Evolutionary conservation across 228 moss, liverwort and hornwort genomes (phyloP).

Genomic region (Sphagnum magellanicum): DNA sequence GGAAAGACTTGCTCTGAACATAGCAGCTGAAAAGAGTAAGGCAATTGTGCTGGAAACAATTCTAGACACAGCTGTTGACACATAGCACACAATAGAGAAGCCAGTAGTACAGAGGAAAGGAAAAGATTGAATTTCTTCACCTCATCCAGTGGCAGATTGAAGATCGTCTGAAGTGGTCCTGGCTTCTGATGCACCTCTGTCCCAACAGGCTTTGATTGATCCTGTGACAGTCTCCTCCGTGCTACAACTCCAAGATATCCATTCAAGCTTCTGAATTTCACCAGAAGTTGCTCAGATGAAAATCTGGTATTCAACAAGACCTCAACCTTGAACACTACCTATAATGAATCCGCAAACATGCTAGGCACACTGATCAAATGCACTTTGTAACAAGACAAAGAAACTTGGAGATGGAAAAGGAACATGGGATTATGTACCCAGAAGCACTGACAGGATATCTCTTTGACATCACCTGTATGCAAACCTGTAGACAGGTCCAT

Average conservation of each 20-base stretch:
- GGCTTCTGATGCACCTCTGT: constrained; percentile 94
- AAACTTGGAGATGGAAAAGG: no score
- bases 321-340: no score
- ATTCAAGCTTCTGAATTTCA: constrained; percentile 43
- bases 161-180: constrained; percentile 81
- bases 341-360: not conserved
- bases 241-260: constrained; percentile 58
- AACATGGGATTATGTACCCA: constrained; percentile 27
- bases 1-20: no score
- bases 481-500: constrained; percentile 47
- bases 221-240: constrained; percentile 51
- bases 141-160: constrained; percentile 78
- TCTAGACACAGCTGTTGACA: no score
- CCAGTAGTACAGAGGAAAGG: no score
- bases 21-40: no score
- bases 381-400: no score
- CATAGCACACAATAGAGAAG: no score
- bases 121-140: constrained; percentile 13
- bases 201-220: constrained; percentile 41
- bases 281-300: no score
- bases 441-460: constrained; percentile 58
- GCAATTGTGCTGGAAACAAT: no score
- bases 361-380: not conserved
- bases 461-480: constrained; percentile 71
- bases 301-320: no score